Evolutionary conservation across 257 asterid genomes (phyloP), one percentile per base, ranked within the genome.

Genomic region (Cinchona pubescens): DNA sequence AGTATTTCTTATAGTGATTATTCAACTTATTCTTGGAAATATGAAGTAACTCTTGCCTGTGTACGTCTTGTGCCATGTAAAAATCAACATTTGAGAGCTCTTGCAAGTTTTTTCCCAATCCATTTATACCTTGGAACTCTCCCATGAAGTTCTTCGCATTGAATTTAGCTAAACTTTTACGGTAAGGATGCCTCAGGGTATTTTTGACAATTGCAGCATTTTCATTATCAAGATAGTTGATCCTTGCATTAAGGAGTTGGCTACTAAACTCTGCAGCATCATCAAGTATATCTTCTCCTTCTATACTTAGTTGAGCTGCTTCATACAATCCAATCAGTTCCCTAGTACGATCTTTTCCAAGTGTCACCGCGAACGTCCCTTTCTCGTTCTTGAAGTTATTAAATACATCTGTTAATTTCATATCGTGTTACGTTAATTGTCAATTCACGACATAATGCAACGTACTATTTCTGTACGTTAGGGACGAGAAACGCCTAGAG

Each of bases 281-380:
- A 23, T 84, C 84, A 23, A 90, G 83, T 56, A 83, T 65, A 12
- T 67, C 35, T 83, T 88, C 96, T 43, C 82, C 88, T 66, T 86
- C 86, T 3, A 84, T 59, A 29, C 85, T 62, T 19, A 89, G 42
- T 25, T 89, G 92, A 14, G 87, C 23, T 8, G 90, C 94, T 77
- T 87, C 94, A 65, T 82, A 86, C 32, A 89, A 27, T 69, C 55
- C 84, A 75, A 83, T 34, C 76, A 86, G 48, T 34, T 86, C 87
- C 49, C 58, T 64, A 0, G 76, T 38, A 32, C 84, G 85, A 59
- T 76, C 64, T 62, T 78, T 69, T 30, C 23, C 74, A 4, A 76
- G 15, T 2, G 42, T 51, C 49, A 16, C 75, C 38, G 34, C 62
- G 73, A 89, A 84, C 23, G 21, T 75, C 48, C 88, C 86, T 49